A percentile compares a stretch with the other conserved stretches of the same genome.
Conservation (phyloP, 257 asterid genomes). For the Hygrophila difformis region DNA sequence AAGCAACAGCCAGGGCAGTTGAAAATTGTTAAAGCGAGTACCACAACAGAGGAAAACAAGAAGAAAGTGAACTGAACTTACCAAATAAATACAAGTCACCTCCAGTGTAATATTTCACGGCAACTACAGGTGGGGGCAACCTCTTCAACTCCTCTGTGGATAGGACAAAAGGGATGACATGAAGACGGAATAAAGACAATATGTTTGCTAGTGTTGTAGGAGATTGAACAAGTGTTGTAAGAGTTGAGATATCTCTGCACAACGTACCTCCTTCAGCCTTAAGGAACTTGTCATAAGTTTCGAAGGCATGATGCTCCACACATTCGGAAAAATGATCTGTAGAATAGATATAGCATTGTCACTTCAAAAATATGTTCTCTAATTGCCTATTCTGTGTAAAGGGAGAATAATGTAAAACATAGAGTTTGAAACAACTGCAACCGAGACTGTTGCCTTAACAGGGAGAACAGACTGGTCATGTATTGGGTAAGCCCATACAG, state of each 20-base stretch:
- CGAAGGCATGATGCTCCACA: conserved; percentile 90
- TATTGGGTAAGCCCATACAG: conserved; percentile 2
- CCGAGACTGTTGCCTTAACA: too few relatives aligned
- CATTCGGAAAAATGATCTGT: conserved; percentile 98
- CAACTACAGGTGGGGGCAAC: conserved; percentile 65
- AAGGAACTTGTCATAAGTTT: conserved; percentile 92
- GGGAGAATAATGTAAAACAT: too few relatives aligned
- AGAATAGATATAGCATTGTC: conserved; percentile 2
- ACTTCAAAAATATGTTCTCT: neutral
- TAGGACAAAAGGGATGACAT: conserved; percentile 13
- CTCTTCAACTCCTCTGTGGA: conserved; percentile 58
- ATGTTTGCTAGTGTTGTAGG: too few relatives aligned
- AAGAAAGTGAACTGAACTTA: conserved; percentile 21
- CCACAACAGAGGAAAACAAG: neutral
- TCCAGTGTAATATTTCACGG: conserved; percentile 78
- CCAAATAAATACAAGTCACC: conserved; percentile 93
- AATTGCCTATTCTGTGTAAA: neutral
- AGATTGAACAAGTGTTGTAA: neutral
- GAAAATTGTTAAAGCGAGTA: neutral
- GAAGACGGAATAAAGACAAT: too few relatives aligned
- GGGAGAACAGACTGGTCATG: conserved; percentile 1
- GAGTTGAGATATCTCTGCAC: neutral
- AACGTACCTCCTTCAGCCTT: conserved; percentile 63
- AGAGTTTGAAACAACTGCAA: conserved; percentile 7
- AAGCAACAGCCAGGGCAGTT: conserved; percentile 15